Evolutionary conservation across 78 protist genomes (phyloP), one percentile per base, ranked within the genome.

Genomic region (Dictyostelium purpureum): DNA sequence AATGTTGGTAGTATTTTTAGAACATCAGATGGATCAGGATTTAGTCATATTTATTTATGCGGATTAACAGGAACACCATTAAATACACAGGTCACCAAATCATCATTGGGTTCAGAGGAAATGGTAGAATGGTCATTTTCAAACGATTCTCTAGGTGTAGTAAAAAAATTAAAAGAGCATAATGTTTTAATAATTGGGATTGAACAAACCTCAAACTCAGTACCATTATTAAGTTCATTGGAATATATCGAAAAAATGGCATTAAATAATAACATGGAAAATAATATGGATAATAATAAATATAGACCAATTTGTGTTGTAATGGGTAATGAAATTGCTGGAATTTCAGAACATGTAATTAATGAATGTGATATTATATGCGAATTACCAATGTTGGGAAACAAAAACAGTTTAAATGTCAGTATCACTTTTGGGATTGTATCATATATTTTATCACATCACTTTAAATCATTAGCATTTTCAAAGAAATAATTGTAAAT

Each of bases 261-360:
- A 19, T 57, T 65, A 38, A 35, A 63, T 6, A n/a, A n/a, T n/a
- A n/a, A n/a, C 10, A 73, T 18, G 11, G 1, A 35, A n/a, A 43
- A 73, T 24, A 47, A 2, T 35, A 73, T 24, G 11, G 21, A 51
- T 26, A 18, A 74, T 42, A 54, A 52, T 19, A 5, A 5, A 3
- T 24, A 0, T 33, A 24, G 31, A 42, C 82, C 80, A 21, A 73
- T 85, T 9, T 57, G 81, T 43, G 16, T 85, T 6, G 18, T 85
- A 21, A 54, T 85, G 67, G 92, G 92, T 5, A 85, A 85, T 61
- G 92, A 85, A 59, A 51, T 85, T 16, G 92, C 77, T 12, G 92
- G 92, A 10, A 6, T 85, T 2, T 24, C 61, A 33, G 54, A 38
- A 16, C 37, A 85, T 18, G 75, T 76, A 43, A 66, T 85, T 11